Evolutionary conservation across 495 filamentous ascomycete genomes (phyloP).

Genomic region (Halenospora varia): DNA sequence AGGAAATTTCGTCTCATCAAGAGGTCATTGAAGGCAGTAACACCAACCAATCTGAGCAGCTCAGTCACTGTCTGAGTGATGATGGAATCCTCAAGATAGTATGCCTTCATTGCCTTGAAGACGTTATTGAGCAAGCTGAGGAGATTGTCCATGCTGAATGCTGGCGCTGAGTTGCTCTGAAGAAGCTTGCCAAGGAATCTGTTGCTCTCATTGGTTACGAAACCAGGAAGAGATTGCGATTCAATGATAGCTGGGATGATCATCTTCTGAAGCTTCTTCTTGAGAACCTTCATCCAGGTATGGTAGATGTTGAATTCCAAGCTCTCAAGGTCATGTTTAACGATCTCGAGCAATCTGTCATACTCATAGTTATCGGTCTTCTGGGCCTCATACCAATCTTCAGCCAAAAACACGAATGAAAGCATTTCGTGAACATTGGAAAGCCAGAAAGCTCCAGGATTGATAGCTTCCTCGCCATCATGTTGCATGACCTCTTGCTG

Average conservation of each 20-base stretch:
- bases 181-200: conserved; percentile 96
- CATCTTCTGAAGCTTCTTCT: conserved; percentile 99
- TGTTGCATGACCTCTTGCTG: conserved; percentile 99
- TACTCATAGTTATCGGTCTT: conserved; percentile 99
- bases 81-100: conserved; percentile 93
- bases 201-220: conserved; percentile 97
- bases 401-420: conserved; percentile 97
- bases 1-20: conserved; percentile 98
- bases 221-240: conserved; percentile 95
- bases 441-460: conserved; percentile 97
- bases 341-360: conserved; percentile 94
- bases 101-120: conserved; percentile 97
- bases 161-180: conserved; percentile 78
- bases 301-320: conserved; percentile 99
- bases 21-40: conserved; percentile 98
- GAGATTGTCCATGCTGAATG: conserved; percentile 98
- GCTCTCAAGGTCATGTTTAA: conserved; percentile 97
- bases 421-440: conserved; percentile 99
- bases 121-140: conserved; percentile 95
- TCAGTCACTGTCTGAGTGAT: conserved; percentile 94
- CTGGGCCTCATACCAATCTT: conserved; percentile 99
- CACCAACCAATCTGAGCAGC: conserved; percentile 87
- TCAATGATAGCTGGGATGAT: conserved; percentile 99
- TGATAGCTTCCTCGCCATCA: conserved; percentile 95
- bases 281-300: conserved; percentile 99